A percentile compares a stretch with the other conserved stretches of the same genome.
These are phyloP conservation scores for Cyamopsis tetragonoloba DNA, from an alignment of 306 rosid genomes.

Conservation along the genomic window DNA sequence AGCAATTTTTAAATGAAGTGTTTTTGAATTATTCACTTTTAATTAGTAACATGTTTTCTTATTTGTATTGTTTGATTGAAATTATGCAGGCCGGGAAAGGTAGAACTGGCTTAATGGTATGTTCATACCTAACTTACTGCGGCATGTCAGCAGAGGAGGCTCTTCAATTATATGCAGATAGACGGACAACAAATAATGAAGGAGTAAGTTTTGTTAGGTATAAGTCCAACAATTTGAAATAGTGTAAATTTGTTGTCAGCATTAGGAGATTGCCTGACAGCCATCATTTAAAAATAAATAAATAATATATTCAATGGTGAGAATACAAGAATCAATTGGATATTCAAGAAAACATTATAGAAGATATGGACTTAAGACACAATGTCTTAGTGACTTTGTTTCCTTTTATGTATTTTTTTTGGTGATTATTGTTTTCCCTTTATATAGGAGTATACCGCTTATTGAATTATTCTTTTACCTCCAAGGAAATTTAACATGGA, in stretches of 20 bases:
- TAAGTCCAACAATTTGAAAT: conserved; percentile 40
- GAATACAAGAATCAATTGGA: not conserved
- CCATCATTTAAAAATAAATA: too few species aligned
- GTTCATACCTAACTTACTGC: conserved; percentile 67
- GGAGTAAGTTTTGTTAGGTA: conserved; percentile 87
- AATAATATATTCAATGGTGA: too few species aligned
- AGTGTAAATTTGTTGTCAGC: conserved; percentile 14
- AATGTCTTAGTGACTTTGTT: not conserved
- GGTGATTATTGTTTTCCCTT: too few species aligned
- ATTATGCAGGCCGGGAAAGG: conserved; percentile 94
- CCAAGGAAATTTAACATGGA: not conserved
- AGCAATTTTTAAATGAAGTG: not conserved
- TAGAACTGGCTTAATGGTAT: conserved; percentile 92
- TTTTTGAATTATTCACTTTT: not conserved
- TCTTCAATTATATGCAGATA: conserved; percentile 82
- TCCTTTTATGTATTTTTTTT: too few species aligned
- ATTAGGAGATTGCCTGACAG: too few species aligned
- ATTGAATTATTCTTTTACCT: not conserved
- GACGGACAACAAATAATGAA: conserved; percentile 88
- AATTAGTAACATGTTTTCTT: not conserved
- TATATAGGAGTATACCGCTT: not conserved
- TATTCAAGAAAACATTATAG: not conserved
- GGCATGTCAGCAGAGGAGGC: conserved; percentile 90
- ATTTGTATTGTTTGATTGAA: conserved; percentile 4
- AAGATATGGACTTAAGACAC: not conserved